Percentiles rank a stretch among this genome's conserved stretches.
phyloP scores from a whole-genome alignment of 2,329 filamentous ascomycete genomes.

The Hortaea sp. region DNA sequence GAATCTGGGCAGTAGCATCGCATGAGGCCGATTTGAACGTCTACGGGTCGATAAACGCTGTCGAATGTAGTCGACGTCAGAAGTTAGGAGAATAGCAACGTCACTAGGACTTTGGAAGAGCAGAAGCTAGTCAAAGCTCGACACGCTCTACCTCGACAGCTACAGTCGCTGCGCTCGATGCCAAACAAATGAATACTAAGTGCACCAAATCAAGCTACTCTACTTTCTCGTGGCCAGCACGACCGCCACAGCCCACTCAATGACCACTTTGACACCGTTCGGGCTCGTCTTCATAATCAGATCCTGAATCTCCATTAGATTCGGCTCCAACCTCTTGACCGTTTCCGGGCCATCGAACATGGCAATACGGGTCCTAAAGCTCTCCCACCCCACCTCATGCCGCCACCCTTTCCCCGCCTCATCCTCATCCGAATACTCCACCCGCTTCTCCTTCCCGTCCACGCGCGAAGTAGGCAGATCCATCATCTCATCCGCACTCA shows the following conservation, averaged over 20 bases:
- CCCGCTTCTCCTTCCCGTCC: conserved; percentile 4
- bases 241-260: conserved; percentile 11
- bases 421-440: conserved; percentile 4
- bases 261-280: conserved; percentile 6
- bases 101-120: too few relatives aligned
- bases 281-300: conserved; percentile 7
- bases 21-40: too few relatives aligned
- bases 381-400: conserved; percentile 10
- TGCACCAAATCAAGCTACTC: not conserved
- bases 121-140: too few relatives aligned
- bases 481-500: conserved; percentile 1
- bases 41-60: too few relatives aligned
- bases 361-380: conserved; percentile 9
- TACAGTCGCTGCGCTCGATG: too few relatives aligned
- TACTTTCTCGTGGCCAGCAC: conserved; percentile 8
- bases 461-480: conserved; percentile 4
- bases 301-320: conserved; percentile 8
- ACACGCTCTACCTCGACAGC: too few relatives aligned
- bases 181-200: too few relatives aligned
- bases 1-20: too few relatives aligned
- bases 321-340: conserved; percentile 4
- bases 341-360: conserved; percentile 3
- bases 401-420: conserved; percentile 9
- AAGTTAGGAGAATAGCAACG: too few relatives aligned
- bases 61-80: too few relatives aligned